Percentiles rank a stretch among this genome's conserved stretches.
phyloP scores from a whole-genome alignment of 306 rosid genomes.

The Citrullus amarus region DNA sequence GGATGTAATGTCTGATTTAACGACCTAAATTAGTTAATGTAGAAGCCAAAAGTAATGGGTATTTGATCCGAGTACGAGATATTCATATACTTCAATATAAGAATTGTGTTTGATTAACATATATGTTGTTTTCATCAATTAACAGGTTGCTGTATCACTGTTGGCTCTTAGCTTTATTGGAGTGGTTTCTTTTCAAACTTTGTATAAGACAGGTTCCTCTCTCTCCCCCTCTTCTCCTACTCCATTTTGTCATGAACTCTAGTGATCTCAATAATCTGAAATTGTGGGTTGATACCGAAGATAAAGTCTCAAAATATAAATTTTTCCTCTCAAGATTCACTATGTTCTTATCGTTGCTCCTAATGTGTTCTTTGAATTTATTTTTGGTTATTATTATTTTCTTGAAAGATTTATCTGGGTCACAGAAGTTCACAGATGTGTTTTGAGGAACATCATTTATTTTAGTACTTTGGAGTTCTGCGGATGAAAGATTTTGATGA shows the following conservation, averaged over 20 bases:
- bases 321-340: background rate
- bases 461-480: background rate
- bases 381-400: background rate
- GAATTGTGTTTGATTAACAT: background rate
- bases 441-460: background rate
- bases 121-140: conserved; percentile 18
- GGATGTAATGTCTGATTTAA: background rate
- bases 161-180: conserved; percentile 64
- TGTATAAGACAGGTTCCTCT: conserved; percentile 56
- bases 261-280: too few species aligned
- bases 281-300: background rate
- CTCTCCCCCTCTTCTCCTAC: background rate
- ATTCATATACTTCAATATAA: background rate
- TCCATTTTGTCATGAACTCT: background rate
- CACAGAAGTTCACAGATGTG: background rate
- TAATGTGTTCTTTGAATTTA: background rate
- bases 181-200: conserved; percentile 45
- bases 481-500: background rate
- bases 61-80: background rate
- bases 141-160: conserved; percentile 56
- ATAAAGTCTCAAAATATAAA: background rate
- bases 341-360: background rate
- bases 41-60: background rate
- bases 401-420: background rate
- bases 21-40: background rate